A percentile compares a stretch with the other conserved stretches of the same genome.
Conservation (phyloP, 176 grass and related monocot species). For the Ensete ventricosum region DNA sequence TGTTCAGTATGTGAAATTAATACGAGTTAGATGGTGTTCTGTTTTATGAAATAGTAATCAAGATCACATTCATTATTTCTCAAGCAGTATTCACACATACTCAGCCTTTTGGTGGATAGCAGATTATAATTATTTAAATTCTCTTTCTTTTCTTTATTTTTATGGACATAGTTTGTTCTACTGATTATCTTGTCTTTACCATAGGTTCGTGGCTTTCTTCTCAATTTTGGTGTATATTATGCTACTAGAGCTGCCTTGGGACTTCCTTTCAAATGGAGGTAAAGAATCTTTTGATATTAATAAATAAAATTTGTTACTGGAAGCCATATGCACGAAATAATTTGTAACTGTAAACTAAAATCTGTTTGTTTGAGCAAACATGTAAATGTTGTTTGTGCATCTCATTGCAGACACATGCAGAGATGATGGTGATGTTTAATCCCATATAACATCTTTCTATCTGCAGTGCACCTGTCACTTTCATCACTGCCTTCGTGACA, state of each 20-base stretch:
- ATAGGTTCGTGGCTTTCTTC: constrained; percentile 97
- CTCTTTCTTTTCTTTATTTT: background rate
- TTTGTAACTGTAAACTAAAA: constrained; percentile 5
- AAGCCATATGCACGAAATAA: constrained; percentile 1
- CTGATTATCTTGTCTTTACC: background rate
- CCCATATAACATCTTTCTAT: constrained; percentile 34
- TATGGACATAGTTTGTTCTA: background rate
- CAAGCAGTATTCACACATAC: too few relatives aligned
- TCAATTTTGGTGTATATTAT: constrained; percentile 99
- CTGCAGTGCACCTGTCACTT: constrained; percentile 91
- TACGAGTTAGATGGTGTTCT: background rate
- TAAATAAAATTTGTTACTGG: background rate
- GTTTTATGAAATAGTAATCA: background rate
- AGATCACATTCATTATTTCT: too few relatives aligned
- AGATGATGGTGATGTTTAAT: constrained; percentile 44
- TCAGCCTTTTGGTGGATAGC: too few relatives aligned
- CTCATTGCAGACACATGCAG: constrained; percentile 21
- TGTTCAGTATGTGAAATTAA: background rate
- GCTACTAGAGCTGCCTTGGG: constrained; percentile 89
- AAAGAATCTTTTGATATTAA: constrained; percentile 25
- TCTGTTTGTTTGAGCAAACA: constrained; percentile 19
- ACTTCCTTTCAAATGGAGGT: constrained; percentile 97
- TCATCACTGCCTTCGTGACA: constrained; percentile 94
- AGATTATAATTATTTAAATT: too few relatives aligned
- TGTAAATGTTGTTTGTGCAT: constrained; percentile 30